Evolutionary conservation across 2,329 filamentous ascomycete species (phyloP).

Genomic region (Cladosporium velox): DNA sequence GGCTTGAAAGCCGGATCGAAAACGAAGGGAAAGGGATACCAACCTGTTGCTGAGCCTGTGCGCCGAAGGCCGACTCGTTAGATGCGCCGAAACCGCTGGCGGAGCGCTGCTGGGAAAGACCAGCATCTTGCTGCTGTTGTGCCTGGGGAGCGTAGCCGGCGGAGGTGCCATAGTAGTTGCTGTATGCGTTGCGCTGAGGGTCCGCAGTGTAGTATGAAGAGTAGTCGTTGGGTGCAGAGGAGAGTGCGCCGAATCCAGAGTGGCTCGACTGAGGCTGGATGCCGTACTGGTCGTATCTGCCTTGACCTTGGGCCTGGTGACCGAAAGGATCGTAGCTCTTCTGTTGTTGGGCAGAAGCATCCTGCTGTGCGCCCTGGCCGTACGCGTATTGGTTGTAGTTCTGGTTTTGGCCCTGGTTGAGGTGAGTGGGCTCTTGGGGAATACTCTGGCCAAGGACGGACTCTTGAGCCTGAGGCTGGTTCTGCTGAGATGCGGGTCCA

Average conservation of each 20-base stretch:
- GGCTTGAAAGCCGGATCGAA: background rate
- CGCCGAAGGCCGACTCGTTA: constrained; percentile 61
- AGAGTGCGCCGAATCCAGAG: constrained; percentile 66
- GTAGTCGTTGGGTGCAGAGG: constrained; percentile 76
- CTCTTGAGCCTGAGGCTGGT: constrained; percentile 42
- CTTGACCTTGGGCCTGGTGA: constrained; percentile 62
- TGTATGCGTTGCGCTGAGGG: constrained; percentile 72
- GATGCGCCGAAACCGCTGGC: constrained; percentile 72
- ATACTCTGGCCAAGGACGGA: constrained; percentile 55
- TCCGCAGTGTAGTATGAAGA: constrained; percentile 82
- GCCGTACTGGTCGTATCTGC: constrained; percentile 49
- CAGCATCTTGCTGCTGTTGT: constrained; percentile 70
- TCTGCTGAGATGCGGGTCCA: constrained; percentile 60
- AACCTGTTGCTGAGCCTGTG: constrained; percentile 60
- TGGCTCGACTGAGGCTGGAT: constrained; percentile 59
- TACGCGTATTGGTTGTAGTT: constrained; percentile 69
- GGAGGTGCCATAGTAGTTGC: constrained; percentile 61
- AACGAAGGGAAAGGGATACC: constrained; percentile 31
- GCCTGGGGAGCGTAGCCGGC: constrained; percentile 55
- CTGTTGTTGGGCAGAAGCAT: constrained; percentile 61
- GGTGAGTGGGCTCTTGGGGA: constrained; percentile 47
- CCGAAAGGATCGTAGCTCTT: constrained; percentile 88
- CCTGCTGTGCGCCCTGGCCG: constrained; percentile 60
- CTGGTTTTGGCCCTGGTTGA: constrained; percentile 44
- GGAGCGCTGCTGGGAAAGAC: constrained; percentile 70